Base-by-base conservation (phyloP, 2,329 filamentous ascomycete genomes). In the Exophiala alcalophila region DNA sequence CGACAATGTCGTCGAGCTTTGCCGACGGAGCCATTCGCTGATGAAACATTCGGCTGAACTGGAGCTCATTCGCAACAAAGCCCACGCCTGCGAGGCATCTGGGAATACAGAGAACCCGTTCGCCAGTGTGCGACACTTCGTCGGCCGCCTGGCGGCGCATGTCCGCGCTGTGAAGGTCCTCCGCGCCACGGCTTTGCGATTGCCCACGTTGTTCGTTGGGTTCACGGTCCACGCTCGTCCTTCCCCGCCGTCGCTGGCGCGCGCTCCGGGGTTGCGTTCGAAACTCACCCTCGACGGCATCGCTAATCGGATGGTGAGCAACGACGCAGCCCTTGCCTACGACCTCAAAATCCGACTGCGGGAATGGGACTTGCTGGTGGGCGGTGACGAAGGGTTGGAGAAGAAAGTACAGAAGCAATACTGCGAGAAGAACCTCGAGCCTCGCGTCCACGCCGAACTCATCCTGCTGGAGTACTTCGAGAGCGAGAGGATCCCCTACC, bases 391-490 rank as follows among this genome's bases (percentile, higher is more conserved):
- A 37, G n/a, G 10, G 19, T 44, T 28, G 18, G n/a, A n/a, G n/a
- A n/a, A n/a, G n/a, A n/a, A n/a, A n/a, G n/a, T n/a, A n/a, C n/a
- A 18, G 4, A 8, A 56, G 7, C 44, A 56, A 12, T 66, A 65
- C 44, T 29, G 36, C 4, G 47, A 57, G 12, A 40, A 46, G 15
- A 51, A 48, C 9, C 59, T 61, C 12, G 54, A 58, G 14, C 59
- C 65, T 8, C 38, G 49, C 23, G 57, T 64, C 11, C 72, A 76
- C 49, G 67, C 70, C 2, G 72, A 77, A 49, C 57, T 77, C 3
- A 63, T 69, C 39, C 56, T 74, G 3, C 55, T 76, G 1, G 70
- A 77, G 26, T 59, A 70, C 36, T 76, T 76, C 47, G 57, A 65
- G 47, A 36, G 49, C 4, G 52, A 52, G 0, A 24, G 50, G 0